Conservation (phyloP, 2,329 filamentous ascomycete species). For the Botrytis aclada region DNA sequence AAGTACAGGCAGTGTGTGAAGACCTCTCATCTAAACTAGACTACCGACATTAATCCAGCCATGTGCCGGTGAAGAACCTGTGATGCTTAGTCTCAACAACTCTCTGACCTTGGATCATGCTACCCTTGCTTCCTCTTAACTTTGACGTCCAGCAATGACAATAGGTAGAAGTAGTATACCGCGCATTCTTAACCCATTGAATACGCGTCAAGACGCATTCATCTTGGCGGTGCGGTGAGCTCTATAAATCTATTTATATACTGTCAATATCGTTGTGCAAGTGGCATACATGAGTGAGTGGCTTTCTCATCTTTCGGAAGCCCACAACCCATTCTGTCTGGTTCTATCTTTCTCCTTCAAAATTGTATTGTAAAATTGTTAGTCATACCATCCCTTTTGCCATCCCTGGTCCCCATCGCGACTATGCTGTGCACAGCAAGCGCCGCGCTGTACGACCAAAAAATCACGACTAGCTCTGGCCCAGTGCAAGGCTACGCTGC, state of each 20-base stretch:
- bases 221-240: neutral
- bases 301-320: neutral
- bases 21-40: neutral
- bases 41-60: neutral
- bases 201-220: neutral
- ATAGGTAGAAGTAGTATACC: no score
- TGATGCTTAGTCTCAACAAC: neutral
- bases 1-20: neutral
- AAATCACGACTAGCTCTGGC: constrained; percentile 21
- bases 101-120: neutral
- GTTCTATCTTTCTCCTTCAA: neutral
- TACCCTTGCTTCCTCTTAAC: neutral
- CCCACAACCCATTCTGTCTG: neutral
- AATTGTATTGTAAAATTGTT: neutral
- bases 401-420: neutral
- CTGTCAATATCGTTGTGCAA: neutral
- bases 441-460: constrained; percentile 18
- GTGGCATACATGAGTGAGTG: neutral
- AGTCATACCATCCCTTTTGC: neutral
- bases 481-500: constrained; percentile 21
- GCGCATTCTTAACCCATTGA: neutral
- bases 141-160: neutral
- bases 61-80: neutral
- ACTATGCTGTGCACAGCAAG: neutral
- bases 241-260: neutral